Evolutionary conservation across 768 basidiomycete species (phyloP).

Genomic region (Botryobasidium botryosum): DNA sequence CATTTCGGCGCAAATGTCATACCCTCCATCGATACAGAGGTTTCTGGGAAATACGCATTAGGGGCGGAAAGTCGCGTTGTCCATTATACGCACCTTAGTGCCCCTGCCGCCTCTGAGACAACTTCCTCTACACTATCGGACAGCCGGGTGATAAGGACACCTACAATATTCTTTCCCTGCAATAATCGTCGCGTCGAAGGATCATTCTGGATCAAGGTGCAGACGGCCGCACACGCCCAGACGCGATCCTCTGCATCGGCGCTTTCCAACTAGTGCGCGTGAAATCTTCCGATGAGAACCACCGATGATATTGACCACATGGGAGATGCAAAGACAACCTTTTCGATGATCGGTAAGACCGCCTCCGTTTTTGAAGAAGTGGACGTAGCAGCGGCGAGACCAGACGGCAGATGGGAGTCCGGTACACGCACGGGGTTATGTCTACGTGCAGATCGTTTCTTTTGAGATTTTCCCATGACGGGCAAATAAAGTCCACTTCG

Average conservation of each 20-base stretch:
- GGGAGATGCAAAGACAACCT: conserved; percentile 44
- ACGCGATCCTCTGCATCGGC: conserved; percentile 65
- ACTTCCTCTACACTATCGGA: conserved; percentile 87
- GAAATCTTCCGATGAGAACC: no score
- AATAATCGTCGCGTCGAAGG: conserved; percentile 78
- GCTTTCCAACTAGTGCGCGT: conserved; percentile 44
- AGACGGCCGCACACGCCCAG: conserved; percentile 95
- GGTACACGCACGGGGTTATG: conserved; percentile 93
- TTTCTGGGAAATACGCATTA: conserved; percentile 41
- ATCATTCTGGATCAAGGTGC: conserved; percentile 88
- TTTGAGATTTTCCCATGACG: conserved; percentile 84
- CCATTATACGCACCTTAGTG: conserved; percentile 46
- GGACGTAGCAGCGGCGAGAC: conserved; percentile 55
- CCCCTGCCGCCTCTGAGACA: conserved; percentile 72
- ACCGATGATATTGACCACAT: no score
- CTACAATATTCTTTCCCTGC: conserved; percentile 83
- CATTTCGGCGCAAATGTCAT: conserved; percentile 93
- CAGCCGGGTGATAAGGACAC: conserved; percentile 67
- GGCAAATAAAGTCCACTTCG: no score
- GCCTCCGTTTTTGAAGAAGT: conserved; percentile 60
- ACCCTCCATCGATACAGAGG: conserved; percentile 86
- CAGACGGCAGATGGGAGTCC: conserved; percentile 76
- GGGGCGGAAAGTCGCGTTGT: background rate
- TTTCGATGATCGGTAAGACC: conserved; percentile 78
- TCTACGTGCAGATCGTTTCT: conserved; percentile 60